Base-by-base conservation (phyloP, 2,329 filamentous ascomycete genomes). In the Sphaceloma murrayae region DNA sequence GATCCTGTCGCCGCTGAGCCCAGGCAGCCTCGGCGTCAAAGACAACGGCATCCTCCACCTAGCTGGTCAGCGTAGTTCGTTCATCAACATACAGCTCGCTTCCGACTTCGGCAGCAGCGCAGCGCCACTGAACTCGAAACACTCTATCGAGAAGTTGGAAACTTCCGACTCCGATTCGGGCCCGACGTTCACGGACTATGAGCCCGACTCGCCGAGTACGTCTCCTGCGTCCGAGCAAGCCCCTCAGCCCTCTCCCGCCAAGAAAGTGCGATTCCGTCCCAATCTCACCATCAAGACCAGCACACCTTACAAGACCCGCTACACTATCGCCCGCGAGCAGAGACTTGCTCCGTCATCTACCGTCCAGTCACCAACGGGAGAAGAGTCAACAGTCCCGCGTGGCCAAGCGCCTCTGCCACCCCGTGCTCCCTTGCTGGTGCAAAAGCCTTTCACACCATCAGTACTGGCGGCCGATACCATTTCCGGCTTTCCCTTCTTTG, bases 221-320 rank as follows among this genome's bases (percentile, higher is more conserved):
- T 34, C 42, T 10, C 42, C 42, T 1, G 29, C 30, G 4, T 27
- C 42, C n/a, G n/a, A n/a, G 11, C 29, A 32, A 8, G 19, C 31
- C 21, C 10, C 17, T 4, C 5, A 13, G 5, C 19, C 30, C 10
- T 16, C 26, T 5, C 6, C 26, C 29, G 6, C 8, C 17, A 17
- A 32, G 9, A 30, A 44, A 24, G 29, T 18, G 9, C 42, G 42
- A 9, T 21, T 32, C 13, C 42, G 42, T 14, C 42, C 42, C 4
- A 22, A 36, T 17, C 21, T 45, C 10, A 29, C 42, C 9, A 45
- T 45, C 42, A 29, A 45, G 31, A 32, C 30, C 42, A 34, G 31
- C 19, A 26, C 32, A 30, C 31, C 18, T n/a, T 29, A 34, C 13
- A 45, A 27, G 18, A 45, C 30, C 18, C 24, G 29, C 19, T 45